Base-by-base conservation (phyloP, 306 rosid species). In the Cucurbita maxima region DNA sequence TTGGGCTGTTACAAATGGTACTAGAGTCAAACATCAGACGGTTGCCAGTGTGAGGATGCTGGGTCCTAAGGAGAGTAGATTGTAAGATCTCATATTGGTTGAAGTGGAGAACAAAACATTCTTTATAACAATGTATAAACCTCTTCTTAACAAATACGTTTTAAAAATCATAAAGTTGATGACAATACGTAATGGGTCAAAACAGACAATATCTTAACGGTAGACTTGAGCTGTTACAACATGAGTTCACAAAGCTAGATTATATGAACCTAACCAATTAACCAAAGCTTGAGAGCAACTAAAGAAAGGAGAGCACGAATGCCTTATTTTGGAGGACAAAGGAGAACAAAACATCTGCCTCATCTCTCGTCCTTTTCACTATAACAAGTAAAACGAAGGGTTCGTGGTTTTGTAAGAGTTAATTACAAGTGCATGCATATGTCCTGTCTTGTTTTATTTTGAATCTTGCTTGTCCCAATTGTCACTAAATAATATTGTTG, bases 341-440 rank as follows among this genome's bases (percentile, higher is more conserved):
- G 19, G 0, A 67, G 45, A 67, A 43, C 55, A 67, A 67, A 5
- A 67, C 5, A 67, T 22, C 40, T 45, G 12, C 11, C 25, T 44
- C 7, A 3, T 3, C 5, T 67, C 16, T 67, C 19, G 55, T 44
- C 72, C 7, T 67, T 67, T 67, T 67, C 72, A 67, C 18, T 13
- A 20, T 44, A 43, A 67, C 40, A 67, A 43, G 72, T 45, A 50
- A 40, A 63, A 44, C 14, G n/a, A 63, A 66, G 38, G 11, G 22
- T 20, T 67, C 45, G 72, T 45, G 22, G 40, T 67, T 67, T 45
- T 67, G 40, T 12, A 19, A 40, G 19, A 12, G 38, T 19, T 67
- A 19, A 67, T 6, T 50, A 44, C 37, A 67, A 67, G 51, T 67
- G 55, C 72, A 67, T 67, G 72, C 72, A 67, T 67, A 19, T 67